Percentiles rank a stretch among this genome's conserved stretches.
Evolutionary conservation across 2,329 filamentous ascomycete genomes (phyloP).

Genomic region (Teratosphaeria viscida): DNA sequence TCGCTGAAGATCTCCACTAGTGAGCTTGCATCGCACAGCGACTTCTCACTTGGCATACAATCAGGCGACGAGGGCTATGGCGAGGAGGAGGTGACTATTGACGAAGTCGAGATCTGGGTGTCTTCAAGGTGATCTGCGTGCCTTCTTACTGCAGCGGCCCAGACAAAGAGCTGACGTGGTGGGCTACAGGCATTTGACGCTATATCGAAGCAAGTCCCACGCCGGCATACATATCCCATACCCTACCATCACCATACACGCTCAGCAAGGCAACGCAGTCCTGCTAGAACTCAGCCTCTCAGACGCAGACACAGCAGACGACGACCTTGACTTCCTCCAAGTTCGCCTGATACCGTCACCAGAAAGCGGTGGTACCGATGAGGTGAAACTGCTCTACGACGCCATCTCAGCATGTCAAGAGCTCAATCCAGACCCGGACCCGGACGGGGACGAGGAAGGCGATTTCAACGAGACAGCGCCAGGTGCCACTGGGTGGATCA

Average conservation of each 20-base stretch:
- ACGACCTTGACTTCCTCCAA: conserved; percentile 54
- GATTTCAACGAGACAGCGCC: conserved; percentile 48
- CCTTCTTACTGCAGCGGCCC: not conserved
- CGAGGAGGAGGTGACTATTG: conserved; percentile 8
- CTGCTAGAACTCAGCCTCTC: conserved; percentile 61
- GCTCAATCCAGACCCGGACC: conserved; percentile 60
- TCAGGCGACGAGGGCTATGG: conserved; percentile 6
- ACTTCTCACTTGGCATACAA: conserved; percentile 23
- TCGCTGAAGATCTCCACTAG: conserved; percentile 48
- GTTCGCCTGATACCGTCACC: conserved; percentile 51
- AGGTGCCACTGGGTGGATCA: conserved; percentile 75
- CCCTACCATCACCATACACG: conserved; percentile 64
- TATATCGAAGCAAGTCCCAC: conserved; percentile 51
- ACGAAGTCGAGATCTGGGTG: conserved; percentile 36
- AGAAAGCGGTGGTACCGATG: not conserved
- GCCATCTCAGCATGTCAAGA: conserved; percentile 67
- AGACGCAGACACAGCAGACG: conserved; percentile 47
- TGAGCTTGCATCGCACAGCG: conserved; percentile 42
- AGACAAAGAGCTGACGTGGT: not conserved
- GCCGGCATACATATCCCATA: conserved; percentile 62
- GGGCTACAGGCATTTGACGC: conserved; percentile 42
- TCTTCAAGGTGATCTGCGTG: conserved; percentile 30
- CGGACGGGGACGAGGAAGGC: conserved; percentile 39
- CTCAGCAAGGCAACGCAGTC: conserved; percentile 52
- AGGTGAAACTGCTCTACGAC: conserved; percentile 45